Percentiles rank a stretch among this genome's conserved stretches.
Evolutionary conservation across 164 flowering plant species (phyloP).

Genomic region (Kalanchoe fedtschenkoi): DNA sequence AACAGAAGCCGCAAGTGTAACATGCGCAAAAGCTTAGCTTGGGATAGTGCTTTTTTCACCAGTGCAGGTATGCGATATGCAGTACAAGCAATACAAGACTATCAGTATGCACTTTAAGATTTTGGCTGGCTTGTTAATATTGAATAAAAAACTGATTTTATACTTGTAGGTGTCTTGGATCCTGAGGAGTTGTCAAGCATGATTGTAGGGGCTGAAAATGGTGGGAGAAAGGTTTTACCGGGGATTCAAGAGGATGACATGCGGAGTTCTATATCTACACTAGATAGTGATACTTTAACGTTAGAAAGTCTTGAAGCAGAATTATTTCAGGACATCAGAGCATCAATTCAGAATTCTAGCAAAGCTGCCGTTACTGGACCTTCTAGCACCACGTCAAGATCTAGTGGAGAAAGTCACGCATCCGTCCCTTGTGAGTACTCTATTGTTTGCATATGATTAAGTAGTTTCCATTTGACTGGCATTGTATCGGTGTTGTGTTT

Average conservation of each 20-base stretch:
- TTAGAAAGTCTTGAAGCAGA: constrained; percentile 62
- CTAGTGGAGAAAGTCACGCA: constrained; percentile 11
- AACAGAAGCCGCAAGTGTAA: constrained; percentile 45
- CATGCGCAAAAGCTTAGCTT: constrained; percentile 94
- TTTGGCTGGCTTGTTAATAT: not conserved
- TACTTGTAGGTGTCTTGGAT: constrained; percentile 64
- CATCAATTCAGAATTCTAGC: constrained; percentile 63
- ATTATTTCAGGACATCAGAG: constrained; percentile 66
- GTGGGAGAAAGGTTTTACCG: constrained; percentile 31
- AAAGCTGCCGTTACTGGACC: constrained; percentile 16
- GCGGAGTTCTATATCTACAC: constrained; percentile 48
- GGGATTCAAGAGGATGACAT: constrained; percentile 73
- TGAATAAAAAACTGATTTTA: not conserved
- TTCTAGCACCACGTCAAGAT: constrained; percentile 16
- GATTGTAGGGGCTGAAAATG: constrained; percentile 39
- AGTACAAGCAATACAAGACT: not conserved
- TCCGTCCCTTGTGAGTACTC: constrained; percentile 29
- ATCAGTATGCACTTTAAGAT: not conserved
- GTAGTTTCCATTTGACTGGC: not conserved
- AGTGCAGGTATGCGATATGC: constrained; percentile 51
- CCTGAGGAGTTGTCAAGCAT: constrained; percentile 77
- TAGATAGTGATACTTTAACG: constrained; percentile 56
- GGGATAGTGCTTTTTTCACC: constrained; percentile 97
- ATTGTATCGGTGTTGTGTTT: not conserved
- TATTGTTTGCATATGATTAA: not conserved